Base-by-base conservation (phyloP, 257 asterid genomes). In the Solanum appendiculatum region DNA sequence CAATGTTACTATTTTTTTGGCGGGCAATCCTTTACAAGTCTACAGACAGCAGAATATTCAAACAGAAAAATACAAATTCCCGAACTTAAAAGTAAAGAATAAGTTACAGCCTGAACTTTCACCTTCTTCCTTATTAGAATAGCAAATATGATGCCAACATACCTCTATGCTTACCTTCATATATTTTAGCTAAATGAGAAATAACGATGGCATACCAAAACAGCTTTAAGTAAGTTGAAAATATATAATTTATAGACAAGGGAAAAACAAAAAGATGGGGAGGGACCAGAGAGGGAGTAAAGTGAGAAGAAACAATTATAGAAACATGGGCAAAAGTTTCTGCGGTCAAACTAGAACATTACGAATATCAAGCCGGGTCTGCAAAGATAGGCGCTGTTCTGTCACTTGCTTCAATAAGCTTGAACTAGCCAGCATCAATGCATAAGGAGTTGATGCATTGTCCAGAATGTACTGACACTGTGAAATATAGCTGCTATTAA, bases 321-420 rank as follows among this genome's bases (percentile, higher is more conserved):
- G 54, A 25, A 85, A 44, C 77, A 40, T 18, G 69, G 31, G 23
- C 11, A 40, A 42, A 44, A 68, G 34, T 18, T 63, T 40, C 87
- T 68, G 90, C 83, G 88, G 87, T 90, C 78, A 84, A 91, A 89
- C 91, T 85, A 90, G 90, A 90, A 87, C 87, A 89, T 95, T 95
- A 97, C 99, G 95, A 93, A 97, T 95, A 92, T 97, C 99, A 90
- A 97, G 97, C 91, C 99, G 99, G 81, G 96, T 98, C 93, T 95
- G 99, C 95, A 93, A 91, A 51, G 98, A 94, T 89, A 97, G 98
- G 89, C 94, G 93, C 73, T 95, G 98, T 87, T 96, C 99, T 9
- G 99, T 94, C 91, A 97, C 99, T 97, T 97, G 99, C 94, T 97
- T 97, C 96, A 95, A 93, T 96, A 97, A 93, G 96, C 99, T 95